Evolutionary conservation across 2,329 filamentous ascomycete genomes (phyloP), one percentile per base, ranked within the genome.

Genomic region (Fusarium devonianum): DNA sequence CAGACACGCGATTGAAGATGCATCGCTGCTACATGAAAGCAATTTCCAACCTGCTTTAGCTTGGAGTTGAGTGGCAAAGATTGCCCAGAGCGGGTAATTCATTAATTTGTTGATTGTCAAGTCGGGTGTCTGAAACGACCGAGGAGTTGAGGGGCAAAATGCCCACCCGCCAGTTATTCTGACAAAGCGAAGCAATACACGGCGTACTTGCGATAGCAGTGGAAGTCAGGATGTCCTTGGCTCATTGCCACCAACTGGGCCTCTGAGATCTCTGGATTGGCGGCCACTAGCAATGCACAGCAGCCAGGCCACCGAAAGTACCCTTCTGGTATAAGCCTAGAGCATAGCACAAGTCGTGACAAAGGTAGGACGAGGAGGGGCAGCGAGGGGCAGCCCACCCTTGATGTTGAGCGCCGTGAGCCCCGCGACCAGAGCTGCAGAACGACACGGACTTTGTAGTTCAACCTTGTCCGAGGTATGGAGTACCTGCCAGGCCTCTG

Each of bases 231-330:
- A 56, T 56, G 55, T 62, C 60, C 62, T 68, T 67, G 62, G 61
- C 60, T 69, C 59, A 58, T 55, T 53, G 58, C 57, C 53, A 62
- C 55, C 54, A 62, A 52, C 53, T 59, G 46, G 63, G 56, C 62
- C 61, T 67, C 61, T 62, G 56, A 70, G 64, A 70, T 70, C 64
- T 70, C 60, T 66, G 53, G 53, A 64, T 52, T 64, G 64, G 58
- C 61, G 58, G 61, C 66, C 66, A 63, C 68, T 70, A 69, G n/a
- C n/a, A n/a, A 71, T 70, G 69, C 69, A 69, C 53, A 58, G 52
- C 55, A 62, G 43, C 52, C 53, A 58, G 49, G 47, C 45, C 28
- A 49, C 40, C 36, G 34, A 49, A 53, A 50, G 62, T 61, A 62
- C 53, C n/a, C 42, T 32, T 40, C 40, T 52, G 49, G 60, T 61